Evolutionary conservation across 768 basidiomycete species (phyloP), one percentile per base, ranked within the genome.

Genomic region (Kondoa malvinella): DNA sequence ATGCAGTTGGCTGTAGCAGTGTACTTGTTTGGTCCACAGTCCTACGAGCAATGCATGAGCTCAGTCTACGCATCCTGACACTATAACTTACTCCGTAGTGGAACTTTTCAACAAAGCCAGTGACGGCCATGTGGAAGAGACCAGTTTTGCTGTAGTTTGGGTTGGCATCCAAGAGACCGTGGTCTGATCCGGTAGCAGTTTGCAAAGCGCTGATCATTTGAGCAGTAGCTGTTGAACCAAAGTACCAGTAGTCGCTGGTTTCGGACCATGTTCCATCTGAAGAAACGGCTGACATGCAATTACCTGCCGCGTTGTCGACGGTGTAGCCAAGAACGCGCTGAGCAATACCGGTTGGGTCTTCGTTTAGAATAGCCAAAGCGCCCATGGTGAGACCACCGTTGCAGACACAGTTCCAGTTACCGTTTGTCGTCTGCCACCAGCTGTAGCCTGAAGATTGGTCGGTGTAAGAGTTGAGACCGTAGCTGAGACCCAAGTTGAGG

Each of bases 381-480:
- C 82, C 95, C 75, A 96, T 76, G 25, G 87, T 90, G 70, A 97
- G 79, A 67, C 95, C 95, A 60, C 84, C 83, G 76, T 96, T 97
- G 80, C 87, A 91, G 67, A 80, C 79, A 76, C 94, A 96, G 77
- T 99, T 99, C 95, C 95, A 99, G 81, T 97, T 99, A 25, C 94
- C 94, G 69, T 81, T 81, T 59, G 83, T 71, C 30, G 67, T 21
- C 25, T 68, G 56, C 73, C 73, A 74, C 74, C 74, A 75, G 29
- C 31, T n/a, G 66, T 73, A 72, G 34, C 60, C 58, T 1, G 61
- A 62, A 26, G 8, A 21, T 12, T 61, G 32, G 34, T 67, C 40
- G 21, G 65, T 64, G 64, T 68, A 71, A 4, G 68, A 71, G 30
- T 69, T 68, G 25, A 65, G 8, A 14, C 73, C 74, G 62, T 66